phyloP scores from a whole-genome alignment of 495 filamentous ascomycete genomes.

The Geoglossum glabrum region DNA sequence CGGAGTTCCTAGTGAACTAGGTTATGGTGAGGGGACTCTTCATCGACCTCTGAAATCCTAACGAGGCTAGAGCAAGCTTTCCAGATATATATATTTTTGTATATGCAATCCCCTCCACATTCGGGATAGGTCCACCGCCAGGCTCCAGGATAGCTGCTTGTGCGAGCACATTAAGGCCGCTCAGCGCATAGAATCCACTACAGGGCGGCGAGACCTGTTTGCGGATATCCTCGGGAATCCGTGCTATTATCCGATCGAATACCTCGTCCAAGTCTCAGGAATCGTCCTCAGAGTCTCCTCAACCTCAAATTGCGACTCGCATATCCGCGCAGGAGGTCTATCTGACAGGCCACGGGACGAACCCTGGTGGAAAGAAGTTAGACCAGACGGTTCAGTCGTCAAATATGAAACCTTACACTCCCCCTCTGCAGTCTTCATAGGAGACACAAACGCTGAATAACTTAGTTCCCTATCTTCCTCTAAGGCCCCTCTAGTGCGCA shows the following conservation, averaged over 20 bases:
- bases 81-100: conserved; percentile 8
- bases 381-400: not conserved
- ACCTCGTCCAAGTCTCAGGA: conserved; percentile 19
- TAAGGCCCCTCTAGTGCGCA: not conserved
- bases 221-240: conserved; percentile 11
- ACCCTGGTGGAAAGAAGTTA: conserved; percentile 5
- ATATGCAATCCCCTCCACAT: conserved; percentile 2
- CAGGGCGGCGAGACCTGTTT: conserved; percentile 12
- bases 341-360: conserved; percentile 14
- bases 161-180: not conserved
- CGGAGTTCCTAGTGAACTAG: not conserved
- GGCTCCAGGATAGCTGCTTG: not conserved
- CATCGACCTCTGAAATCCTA: conserved; percentile 2
- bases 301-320: conserved; percentile 8
- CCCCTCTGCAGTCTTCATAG: conserved; percentile 11
- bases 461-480: not conserved
- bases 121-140: not conserved
- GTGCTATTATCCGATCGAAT: conserved; percentile 18
- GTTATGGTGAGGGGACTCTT: not conserved
- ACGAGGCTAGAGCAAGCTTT: conserved; percentile 2
- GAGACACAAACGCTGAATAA: not conserved
- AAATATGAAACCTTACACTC: conserved; percentile 7
- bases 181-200: conserved; percentile 14
- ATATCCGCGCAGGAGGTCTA: conserved; percentile 19
- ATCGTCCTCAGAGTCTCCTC: conserved; percentile 15